Conservation (phyloP, 2,329 filamentous ascomycete genomes). For the Malbranchea zuffiana region DNA sequence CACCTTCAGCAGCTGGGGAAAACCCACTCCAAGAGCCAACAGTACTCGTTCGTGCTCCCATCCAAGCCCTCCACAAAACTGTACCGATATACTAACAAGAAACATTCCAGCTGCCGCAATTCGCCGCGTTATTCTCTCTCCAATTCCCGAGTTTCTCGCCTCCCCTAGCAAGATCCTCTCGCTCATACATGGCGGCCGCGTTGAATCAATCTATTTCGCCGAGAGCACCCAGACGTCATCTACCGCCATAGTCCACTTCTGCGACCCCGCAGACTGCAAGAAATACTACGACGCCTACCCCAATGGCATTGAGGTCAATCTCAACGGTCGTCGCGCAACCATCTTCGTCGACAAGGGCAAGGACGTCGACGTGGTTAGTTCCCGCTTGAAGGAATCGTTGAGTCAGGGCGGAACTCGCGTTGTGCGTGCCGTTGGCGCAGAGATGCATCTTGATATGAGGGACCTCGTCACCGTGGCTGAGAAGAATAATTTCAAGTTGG, state of each 20-base stretch:
- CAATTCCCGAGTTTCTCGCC: constrained; percentile 26
- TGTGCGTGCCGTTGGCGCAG: constrained; percentile 34
- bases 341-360: constrained; percentile 32
- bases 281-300: constrained; percentile 27
- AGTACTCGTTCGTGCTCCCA: neutral
- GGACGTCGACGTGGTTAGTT: constrained; percentile 32
- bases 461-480: constrained; percentile 27
- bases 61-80: constrained; percentile 10
- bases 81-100: constrained; percentile 2
- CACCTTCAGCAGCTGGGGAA: constrained; percentile 26
- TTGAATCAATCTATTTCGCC: constrained; percentile 25
- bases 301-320: constrained; percentile 28
- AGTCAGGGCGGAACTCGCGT: constrained; percentile 36
- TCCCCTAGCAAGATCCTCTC: constrained; percentile 26
- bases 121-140: constrained; percentile 25
- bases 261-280: constrained; percentile 25
- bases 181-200: constrained; percentile 29
- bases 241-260: constrained; percentile 28
- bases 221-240: constrained; percentile 9
- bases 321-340: constrained; percentile 19
- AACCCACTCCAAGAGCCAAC: constrained; percentile 15
- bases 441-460: constrained; percentile 30
- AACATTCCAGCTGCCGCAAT: constrained; percentile 4
- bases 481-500: constrained; percentile 33
- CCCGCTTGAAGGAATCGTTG: constrained; percentile 32